Base-by-base conservation (phyloP, 164 flowering plant species). In the Annona cherimola region DNA sequence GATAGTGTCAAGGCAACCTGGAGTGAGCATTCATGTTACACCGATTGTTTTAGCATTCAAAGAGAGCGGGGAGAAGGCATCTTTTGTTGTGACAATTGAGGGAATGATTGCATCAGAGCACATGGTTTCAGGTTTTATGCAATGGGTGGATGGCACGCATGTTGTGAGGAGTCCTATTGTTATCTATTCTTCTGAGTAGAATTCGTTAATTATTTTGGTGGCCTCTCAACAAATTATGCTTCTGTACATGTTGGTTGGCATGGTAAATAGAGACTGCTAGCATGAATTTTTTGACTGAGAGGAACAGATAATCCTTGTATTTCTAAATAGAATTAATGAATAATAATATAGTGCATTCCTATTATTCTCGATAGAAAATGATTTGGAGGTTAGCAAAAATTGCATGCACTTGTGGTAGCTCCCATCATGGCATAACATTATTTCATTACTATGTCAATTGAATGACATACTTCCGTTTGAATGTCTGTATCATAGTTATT, bases 141-240 rank as follows among this genome's bases (percentile, higher is more conserved):
- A 76, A 62, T 92, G 97, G 97, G 72, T 41, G 6, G 90, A 88
- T 72, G 66, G 73, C 0, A 76, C 42, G 62, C 91, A 86, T 70
- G 70, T 18, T n/a, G 95, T 88, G 4, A 86, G 75, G 61, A 92
- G 91, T 62, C 88, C 90, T n/a, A 89, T 89, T 42, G 69, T 89
- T 0, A 77, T 91, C 2, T 84, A 63, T 63, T 63, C 67, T 7
- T 19, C 40, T 4, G 3, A 20, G 64, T 61, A 61, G 64, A 61
- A 35, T 61, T 50, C 9, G 57, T 50, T 11, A n/a, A n/a, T n/a
- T n/a, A n/a, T n/a, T n/a, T n/a, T 11, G 11, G 57, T 50, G 57
- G 14, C 8, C 9, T 4, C 8, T 50, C 0, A 50, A 50, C 2
- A 50, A 50, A 2, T 3, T 50, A 8, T 8, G 2, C 55, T 50